Conservation (phyloP, 169 alveolate species). For the Ichthyophthirius multifiliis region DNA sequence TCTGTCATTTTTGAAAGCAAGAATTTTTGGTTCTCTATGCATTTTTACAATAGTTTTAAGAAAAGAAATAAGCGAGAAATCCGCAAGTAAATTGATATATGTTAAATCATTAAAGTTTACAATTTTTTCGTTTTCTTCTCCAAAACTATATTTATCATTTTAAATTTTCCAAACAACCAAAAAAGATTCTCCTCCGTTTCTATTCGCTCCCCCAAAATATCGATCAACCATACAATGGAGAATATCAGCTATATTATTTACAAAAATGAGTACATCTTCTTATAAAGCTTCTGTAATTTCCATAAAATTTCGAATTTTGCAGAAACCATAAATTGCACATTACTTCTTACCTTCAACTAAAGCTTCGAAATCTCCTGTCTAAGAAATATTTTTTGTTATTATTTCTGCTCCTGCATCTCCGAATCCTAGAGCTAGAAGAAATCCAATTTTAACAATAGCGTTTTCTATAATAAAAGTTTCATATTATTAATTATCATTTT, state of each 20-base stretch:
- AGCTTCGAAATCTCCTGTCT: slow-evolving; percentile 78
- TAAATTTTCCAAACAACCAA: slow-evolving; percentile 92
- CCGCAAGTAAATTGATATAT: slow-evolving; percentile 23
- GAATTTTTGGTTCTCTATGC: no score
- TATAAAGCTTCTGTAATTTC: slow-evolving; percentile 80
- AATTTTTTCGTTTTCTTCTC: slow-evolving; percentile 31
- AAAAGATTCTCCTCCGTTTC: slow-evolving; percentile 95
- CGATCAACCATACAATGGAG: slow-evolving; percentile 92
- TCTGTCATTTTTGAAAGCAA: slow-evolving; percentile 15
- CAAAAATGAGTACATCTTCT: slow-evolving; percentile 85
- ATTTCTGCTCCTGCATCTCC: slow-evolving; percentile 78
- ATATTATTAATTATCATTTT: slow-evolving; percentile 42
- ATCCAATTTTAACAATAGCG: slow-evolving; percentile 66
- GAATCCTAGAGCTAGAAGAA: slow-evolving; percentile 67
- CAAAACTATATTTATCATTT: slow-evolving; percentile 53
- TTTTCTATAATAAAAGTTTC: slow-evolving; percentile 59
- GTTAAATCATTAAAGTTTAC: slow-evolving; percentile 5
- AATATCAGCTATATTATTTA: slow-evolving; percentile 92
- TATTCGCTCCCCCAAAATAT: slow-evolving; percentile 95
- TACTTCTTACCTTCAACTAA: slow-evolving; percentile 80
- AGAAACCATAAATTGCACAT: slow-evolving; percentile 80
- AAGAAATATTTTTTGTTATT: slow-evolving; percentile 64
- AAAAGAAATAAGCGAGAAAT: slow-evolving; percentile 84
- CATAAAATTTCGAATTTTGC: slow-evolving; percentile 77
- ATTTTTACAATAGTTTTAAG: slow-evolving; percentile 74